Evolutionary conservation across 2,329 filamentous ascomycete species (phyloP).

Genomic region (Fulvia fulva): DNA sequence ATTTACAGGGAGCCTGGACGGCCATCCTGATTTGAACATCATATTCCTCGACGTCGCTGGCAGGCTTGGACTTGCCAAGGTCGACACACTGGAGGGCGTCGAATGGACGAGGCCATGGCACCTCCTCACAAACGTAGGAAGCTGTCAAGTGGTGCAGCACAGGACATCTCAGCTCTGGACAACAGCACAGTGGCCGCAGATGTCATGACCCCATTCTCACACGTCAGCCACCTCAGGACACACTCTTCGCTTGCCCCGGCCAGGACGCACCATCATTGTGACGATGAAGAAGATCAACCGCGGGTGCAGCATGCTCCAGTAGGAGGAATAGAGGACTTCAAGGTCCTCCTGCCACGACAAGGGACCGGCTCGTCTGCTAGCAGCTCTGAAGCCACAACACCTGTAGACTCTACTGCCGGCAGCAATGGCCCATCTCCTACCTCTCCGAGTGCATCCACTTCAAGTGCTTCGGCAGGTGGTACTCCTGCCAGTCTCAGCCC

Average conservation of each 20-base stretch:
- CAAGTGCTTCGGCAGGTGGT: neutral
- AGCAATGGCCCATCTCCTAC: neutral
- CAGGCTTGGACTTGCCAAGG: conserved; percentile 3
- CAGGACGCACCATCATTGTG: neutral
- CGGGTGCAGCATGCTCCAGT: conserved; percentile 16
- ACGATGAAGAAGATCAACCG: neutral
- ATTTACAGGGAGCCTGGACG: neutral
- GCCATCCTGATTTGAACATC: neutral
- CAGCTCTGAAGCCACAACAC: neutral
- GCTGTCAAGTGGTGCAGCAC: conserved; percentile 15
- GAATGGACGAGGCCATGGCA: conserved; percentile 28
- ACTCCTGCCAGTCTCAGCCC: neutral
- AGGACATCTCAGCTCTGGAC: conserved; percentile 5
- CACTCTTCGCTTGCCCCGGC: conserved; percentile 5
- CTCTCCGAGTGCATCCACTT: neutral
- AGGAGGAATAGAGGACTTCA: conserved; percentile 17
- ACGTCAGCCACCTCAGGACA: conserved; percentile 14
- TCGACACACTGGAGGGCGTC: conserved; percentile 1
- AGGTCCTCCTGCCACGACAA: conserved; percentile 22
- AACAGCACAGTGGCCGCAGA: conserved; percentile 14
- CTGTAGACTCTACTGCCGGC: neutral
- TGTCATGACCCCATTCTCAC: conserved; percentile 8
- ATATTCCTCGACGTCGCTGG: neutral
- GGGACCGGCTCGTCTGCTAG: conserved; percentile 12
- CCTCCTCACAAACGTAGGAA: conserved; percentile 29